Evolutionary conservation across 257 asterid genomes (phyloP).

Genomic region (Primulina eburnea): DNA sequence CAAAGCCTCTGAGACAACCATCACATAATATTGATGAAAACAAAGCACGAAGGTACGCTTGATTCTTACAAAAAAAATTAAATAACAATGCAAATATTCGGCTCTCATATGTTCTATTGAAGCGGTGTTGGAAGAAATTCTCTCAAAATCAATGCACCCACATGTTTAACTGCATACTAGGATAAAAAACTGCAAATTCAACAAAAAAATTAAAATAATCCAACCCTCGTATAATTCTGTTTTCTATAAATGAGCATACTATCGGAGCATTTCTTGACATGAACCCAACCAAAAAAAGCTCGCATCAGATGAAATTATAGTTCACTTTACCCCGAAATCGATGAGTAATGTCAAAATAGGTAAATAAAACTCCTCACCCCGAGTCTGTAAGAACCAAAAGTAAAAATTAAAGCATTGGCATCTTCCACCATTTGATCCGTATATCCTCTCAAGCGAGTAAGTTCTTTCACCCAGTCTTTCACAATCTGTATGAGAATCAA

Average conservation of each 20-base stretch:
- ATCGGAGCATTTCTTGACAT: slow-evolving; percentile 9
- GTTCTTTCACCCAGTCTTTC: slow-evolving; percentile 64
- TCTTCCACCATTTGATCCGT: slow-evolving; percentile 80
- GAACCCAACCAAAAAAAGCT: slow-evolving; percentile 6
- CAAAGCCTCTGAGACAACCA: slow-evolving; percentile 1
- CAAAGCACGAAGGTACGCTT: neutral
- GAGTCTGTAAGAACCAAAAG: slow-evolving; percentile 94
- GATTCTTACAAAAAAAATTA: neutral
- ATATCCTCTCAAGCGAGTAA: slow-evolving; percentile 63
- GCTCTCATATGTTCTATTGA: neutral
- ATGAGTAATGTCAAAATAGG: neutral
- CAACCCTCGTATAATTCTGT: neutral
- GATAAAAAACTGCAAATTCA: neutral
- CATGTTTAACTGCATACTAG: neutral
- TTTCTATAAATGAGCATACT: neutral
- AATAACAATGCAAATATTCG: neutral
- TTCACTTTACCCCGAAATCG: neutral
- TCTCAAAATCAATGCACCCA: neutral
- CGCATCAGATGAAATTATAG: neutral
- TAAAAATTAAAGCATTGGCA: slow-evolving; percentile 79
- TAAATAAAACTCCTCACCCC: slow-evolving; percentile 56
- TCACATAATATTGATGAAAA: slow-evolving; percentile 3
- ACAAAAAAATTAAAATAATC: neutral
- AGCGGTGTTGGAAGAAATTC: neutral
- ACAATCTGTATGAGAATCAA: slow-evolving; percentile 38